Percentiles rank a stretch among this genome's conserved stretches.
phyloP scores from a whole-genome alignment of 2,329 filamentous ascomycete species.

The Calycina herbarum region DNA sequence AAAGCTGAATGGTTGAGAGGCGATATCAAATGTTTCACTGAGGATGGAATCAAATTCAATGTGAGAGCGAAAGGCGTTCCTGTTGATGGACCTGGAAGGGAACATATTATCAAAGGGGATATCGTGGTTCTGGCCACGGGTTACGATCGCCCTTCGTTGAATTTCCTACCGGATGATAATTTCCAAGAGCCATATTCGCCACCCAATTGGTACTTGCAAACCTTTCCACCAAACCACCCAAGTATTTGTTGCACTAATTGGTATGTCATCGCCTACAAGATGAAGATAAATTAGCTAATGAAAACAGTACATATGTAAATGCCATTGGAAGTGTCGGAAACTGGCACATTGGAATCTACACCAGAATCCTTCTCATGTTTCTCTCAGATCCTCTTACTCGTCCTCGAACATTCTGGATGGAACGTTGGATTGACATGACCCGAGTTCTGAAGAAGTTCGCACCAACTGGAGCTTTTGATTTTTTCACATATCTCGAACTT shows the following conservation, averaged over 20 bases:
- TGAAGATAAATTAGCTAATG: constrained; percentile 6
- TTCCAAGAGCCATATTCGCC: constrained; percentile 74
- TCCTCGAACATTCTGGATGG: constrained; percentile 73
- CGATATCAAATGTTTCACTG: constrained; percentile 68
- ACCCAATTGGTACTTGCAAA: constrained; percentile 87
- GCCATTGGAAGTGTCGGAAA: constrained; percentile 82
- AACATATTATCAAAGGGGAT: constrained; percentile 68
- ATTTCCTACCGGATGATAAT: constrained; percentile 71
- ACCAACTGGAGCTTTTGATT: constrained; percentile 78
- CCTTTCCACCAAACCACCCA: constrained; percentile 74
- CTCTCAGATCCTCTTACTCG: constrained; percentile 74
- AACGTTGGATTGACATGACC: constrained; percentile 85
- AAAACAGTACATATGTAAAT: constrained; percentile 65
- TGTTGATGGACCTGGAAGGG: constrained; percentile 69
- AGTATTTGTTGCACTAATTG: constrained; percentile 80
- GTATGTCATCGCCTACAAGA: neutral
- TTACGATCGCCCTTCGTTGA: constrained; percentile 70
- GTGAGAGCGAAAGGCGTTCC: constrained; percentile 70
- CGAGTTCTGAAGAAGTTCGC: constrained; percentile 66
- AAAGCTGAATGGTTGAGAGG: constrained; percentile 78
- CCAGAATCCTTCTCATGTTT: constrained; percentile 82
- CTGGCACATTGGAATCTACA: constrained; percentile 90
- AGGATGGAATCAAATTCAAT: constrained; percentile 69
- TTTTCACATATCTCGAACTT: constrained; percentile 84
- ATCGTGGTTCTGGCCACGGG: constrained; percentile 83